A percentile compares a stretch with the other conserved stretches of the same genome.
Conservation (phyloP, 805 yeast genomes). For the Kuraishia floccosa region DNA sequence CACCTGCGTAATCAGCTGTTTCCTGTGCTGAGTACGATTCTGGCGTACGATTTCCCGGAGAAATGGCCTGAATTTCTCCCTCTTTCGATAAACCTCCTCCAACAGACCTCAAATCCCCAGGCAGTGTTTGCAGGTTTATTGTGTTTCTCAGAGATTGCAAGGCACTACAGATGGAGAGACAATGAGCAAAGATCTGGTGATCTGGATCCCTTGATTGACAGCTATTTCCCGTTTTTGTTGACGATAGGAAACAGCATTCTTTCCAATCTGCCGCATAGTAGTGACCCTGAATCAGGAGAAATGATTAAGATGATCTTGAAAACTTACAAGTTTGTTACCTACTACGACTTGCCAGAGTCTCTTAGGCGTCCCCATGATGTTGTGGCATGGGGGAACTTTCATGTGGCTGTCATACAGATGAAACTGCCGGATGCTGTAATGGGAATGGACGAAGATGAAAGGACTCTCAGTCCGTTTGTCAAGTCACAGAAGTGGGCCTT, state of each 20-base stretch:
- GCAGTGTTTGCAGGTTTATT: slow-evolving; percentile 55
- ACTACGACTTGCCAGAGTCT: slow-evolving; percentile 64
- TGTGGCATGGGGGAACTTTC: slow-evolving; percentile 67
- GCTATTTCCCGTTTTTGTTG: slow-evolving; percentile 60
- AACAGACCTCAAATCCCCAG: slow-evolving; percentile 26
- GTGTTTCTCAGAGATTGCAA: slow-evolving; percentile 63
- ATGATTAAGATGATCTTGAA: slow-evolving; percentile 70
- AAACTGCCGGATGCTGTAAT: slow-evolving; percentile 42
- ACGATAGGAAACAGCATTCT: slow-evolving; percentile 49
- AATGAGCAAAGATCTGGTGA: slow-evolving; percentile 38
- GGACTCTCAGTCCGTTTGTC: slow-evolving; percentile 46
- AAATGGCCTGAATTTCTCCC: slow-evolving; percentile 49
- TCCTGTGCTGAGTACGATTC: slow-evolving; percentile 42
- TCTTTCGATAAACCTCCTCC: slow-evolving; percentile 31
- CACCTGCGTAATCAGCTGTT: slow-evolving; percentile 31
- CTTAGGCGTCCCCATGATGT: slow-evolving; percentile 42
- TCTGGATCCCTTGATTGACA: slow-evolving; percentile 48
- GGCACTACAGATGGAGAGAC: slow-evolving; percentile 67
- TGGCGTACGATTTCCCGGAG: slow-evolving; percentile 25
- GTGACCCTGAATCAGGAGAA: slow-evolving; percentile 38
- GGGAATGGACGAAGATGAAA: slow-evolving; percentile 39
- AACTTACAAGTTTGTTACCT: slow-evolving; percentile 71
- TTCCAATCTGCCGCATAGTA: slow-evolving; percentile 17
- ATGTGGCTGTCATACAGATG: slow-evolving; percentile 53
- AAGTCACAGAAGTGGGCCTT: slow-evolving; percentile 20